phyloP scores from a whole-genome alignment of 176 grass and related monocot genomes.

The Chrysopogon serrulatus region DNA sequence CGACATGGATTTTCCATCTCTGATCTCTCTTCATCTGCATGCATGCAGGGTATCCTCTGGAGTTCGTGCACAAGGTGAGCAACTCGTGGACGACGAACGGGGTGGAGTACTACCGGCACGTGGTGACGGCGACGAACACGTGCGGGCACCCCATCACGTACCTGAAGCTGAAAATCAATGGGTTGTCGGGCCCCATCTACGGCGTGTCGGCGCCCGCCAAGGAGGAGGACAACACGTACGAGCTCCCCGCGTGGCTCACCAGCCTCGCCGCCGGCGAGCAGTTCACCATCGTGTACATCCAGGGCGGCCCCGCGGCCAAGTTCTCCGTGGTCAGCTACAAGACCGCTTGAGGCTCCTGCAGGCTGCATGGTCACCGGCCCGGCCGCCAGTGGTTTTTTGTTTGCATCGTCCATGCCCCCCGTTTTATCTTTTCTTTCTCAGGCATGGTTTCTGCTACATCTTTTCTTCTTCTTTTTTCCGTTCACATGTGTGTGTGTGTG shows the following conservation, averaged over 20 bases:
- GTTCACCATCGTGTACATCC: conserved; percentile 72
- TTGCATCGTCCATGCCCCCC: neutral
- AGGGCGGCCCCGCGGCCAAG: conserved; percentile 59
- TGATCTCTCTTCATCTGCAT: neutral
- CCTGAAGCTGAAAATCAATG: conserved; percentile 55
- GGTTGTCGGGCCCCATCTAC: conserved; percentile 45
- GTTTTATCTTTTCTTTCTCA: neutral
- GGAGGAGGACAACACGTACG: conserved; percentile 45
- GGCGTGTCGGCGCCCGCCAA: conserved; percentile 39
- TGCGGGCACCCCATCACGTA: conserved; percentile 58
- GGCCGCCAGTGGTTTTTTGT: neutral
- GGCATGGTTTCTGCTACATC: neutral
- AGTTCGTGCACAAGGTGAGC: conserved; percentile 76
- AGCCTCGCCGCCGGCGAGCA: conserved; percentile 25
- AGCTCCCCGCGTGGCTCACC: conserved; percentile 51
- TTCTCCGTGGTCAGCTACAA: conserved; percentile 49
- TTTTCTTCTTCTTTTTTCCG: too few species aligned
- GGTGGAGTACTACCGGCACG: conserved; percentile 63
- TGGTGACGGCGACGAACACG: conserved; percentile 49
- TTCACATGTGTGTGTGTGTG: neutral
- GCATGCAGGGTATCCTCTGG: conserved; percentile 20
- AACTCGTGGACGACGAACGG: conserved; percentile 49
- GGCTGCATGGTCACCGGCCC: neutral
- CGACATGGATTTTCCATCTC: neutral
- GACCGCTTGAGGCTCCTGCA: conserved; percentile 6